Evolutionary conservation across 176 grass and related monocot species (phyloP).

Genomic region (Olyra latifolia): DNA sequence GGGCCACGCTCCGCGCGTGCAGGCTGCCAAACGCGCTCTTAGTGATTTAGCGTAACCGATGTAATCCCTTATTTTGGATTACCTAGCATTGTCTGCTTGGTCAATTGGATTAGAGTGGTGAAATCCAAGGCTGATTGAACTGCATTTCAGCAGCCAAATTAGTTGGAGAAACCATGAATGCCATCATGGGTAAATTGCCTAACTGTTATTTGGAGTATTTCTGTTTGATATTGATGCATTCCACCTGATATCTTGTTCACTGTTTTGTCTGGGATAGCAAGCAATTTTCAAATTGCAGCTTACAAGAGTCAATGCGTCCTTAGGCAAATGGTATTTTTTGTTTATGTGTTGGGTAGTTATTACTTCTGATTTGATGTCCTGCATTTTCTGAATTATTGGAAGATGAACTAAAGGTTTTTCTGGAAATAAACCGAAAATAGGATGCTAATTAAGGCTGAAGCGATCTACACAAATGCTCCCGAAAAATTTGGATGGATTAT

Average conservation of each 20-base stretch:
- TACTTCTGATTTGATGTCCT: neutral
- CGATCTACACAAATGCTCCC: neutral
- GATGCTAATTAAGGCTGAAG: too few species aligned
- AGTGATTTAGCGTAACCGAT: neutral
- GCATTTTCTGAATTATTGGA: neutral
- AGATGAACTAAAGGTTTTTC: neutral
- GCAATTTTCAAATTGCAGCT: neutral
- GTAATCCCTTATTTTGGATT: neutral
- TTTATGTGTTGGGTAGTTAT: neutral
- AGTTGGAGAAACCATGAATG: neutral
- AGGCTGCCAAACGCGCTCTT: too few species aligned
- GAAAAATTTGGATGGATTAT: neutral
- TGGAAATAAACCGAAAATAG: neutral
- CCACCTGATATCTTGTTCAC: neutral
- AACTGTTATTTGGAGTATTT: neutral
- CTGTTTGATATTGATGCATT: neutral
- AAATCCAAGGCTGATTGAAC: conserved; percentile 26
- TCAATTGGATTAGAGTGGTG: neutral
- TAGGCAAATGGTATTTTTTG: neutral
- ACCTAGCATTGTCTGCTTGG: too few species aligned
- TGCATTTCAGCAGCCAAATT: conserved; percentile 19
- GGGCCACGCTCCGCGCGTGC: too few species aligned
- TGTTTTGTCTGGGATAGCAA: neutral
- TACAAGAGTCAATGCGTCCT: neutral
- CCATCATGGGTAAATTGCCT: conserved; percentile 15